Evolutionary conservation across 2,329 filamentous ascomycete genomes (phyloP).

Genomic region (Fusarium mexicanum): DNA sequence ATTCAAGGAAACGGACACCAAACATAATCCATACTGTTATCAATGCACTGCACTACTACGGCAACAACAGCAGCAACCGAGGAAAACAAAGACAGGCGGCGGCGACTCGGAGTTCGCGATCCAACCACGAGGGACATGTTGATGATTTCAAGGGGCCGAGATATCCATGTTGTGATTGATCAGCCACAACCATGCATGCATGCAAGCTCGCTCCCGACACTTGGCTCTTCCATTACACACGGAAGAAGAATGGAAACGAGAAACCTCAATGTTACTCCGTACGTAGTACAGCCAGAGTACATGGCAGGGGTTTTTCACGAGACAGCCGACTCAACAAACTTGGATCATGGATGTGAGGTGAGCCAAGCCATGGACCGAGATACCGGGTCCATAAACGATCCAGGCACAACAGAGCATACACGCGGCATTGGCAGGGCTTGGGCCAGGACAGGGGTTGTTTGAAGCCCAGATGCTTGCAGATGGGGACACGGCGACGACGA

Average conservation of each 20-base stretch:
- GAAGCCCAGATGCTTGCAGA: conserved; percentile 22
- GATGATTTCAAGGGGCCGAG: conserved; percentile 5
- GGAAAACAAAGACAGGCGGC: conserved; percentile 10
- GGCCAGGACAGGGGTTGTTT: conserved; percentile 13
- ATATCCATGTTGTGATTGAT: conserved; percentile 24
- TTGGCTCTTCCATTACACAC: conserved; percentile 5
- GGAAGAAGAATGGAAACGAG: conserved; percentile 9
- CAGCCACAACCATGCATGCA: conserved; percentile 4
- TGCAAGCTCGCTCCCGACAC: conserved; percentile 15
- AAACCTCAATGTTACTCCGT: neutral
- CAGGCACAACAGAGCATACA: conserved; percentile 26
- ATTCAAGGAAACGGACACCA: conserved; percentile 4
- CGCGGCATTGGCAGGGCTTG: conserved; percentile 29
- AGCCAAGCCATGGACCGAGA: conserved; percentile 29
- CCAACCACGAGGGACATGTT: conserved; percentile 27
- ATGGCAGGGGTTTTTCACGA: neutral
- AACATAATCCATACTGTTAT: conserved; percentile 2
- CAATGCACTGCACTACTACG: neutral
- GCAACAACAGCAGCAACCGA: conserved; percentile 8
- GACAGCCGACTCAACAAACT: conserved; percentile 14
- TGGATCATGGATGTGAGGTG: conserved; percentile 19
- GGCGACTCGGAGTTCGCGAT: conserved; percentile 32
- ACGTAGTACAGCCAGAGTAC: neutral
- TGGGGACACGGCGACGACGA: conserved; percentile 16
- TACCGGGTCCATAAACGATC: conserved; percentile 26